These are phyloP conservation scores for Trichophyton equinum DNA, from an alignment of 2,329 filamentous ascomycete species.

Conservation along the genomic window DNA sequence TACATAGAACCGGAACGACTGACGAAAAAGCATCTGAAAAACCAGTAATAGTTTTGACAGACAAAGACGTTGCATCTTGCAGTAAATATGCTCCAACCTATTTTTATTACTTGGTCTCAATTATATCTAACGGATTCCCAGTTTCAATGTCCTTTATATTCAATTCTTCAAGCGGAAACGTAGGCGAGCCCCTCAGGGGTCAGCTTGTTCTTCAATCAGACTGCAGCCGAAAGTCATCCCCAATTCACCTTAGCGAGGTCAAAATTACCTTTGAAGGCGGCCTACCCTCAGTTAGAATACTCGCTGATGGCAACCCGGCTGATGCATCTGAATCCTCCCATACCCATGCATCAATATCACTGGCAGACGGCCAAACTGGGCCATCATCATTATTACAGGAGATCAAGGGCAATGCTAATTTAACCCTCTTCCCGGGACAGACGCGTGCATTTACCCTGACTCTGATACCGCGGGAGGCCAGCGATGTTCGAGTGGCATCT, in stretches of 20 bases:
- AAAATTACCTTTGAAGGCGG: slow-evolving; percentile 43
- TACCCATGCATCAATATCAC: slow-evolving; percentile 21
- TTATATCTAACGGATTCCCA: slow-evolving; percentile 12
- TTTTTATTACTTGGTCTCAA: background rate
- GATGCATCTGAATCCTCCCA: slow-evolving; percentile 14
- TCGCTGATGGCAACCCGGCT: slow-evolving; percentile 20
- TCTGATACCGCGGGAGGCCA: slow-evolving; percentile 66
- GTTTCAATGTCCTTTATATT: slow-evolving; percentile 44
- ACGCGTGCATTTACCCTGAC: slow-evolving; percentile 59
- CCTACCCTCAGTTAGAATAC: slow-evolving; percentile 32
- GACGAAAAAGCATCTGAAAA: slow-evolving; percentile 27
- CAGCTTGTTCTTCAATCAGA: slow-evolving; percentile 43
- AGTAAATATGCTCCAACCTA: slow-evolving; percentile 21
- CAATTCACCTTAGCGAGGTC: slow-evolving; percentile 38
- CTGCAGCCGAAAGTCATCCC: slow-evolving; percentile 33
- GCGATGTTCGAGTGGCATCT: slow-evolving; percentile 56
- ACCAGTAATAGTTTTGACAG: slow-evolving; percentile 35
- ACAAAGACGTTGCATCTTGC: slow-evolving; percentile 38
- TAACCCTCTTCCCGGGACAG: slow-evolving; percentile 55
- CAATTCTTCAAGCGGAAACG: slow-evolving; percentile 42
- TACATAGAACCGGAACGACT: slow-evolving; percentile 36
- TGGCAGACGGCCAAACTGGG: slow-evolving; percentile 11
- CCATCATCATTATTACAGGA: slow-evolving; percentile 11
- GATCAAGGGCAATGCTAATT: slow-evolving; percentile 47
- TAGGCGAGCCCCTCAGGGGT: slow-evolving; percentile 45